Evolutionary conservation across 75 land plant species (phyloP).

Genomic region (Sequoia sempervirens): DNA sequence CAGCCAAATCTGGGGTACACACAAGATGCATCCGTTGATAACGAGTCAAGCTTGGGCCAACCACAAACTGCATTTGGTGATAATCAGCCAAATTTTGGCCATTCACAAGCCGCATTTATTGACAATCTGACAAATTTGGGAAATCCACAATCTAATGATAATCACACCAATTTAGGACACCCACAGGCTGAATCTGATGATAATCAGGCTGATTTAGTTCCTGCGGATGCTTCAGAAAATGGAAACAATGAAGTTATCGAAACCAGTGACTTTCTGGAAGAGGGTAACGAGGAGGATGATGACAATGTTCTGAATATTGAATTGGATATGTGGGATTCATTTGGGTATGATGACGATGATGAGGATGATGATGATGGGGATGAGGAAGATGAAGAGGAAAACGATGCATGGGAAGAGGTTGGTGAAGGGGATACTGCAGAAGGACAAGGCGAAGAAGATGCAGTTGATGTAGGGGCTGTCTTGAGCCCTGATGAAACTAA

Average conservation of each 20-base stretch:
- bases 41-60: not conserved
- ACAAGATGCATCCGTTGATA: not conserved
- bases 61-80: not conserved
- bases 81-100: not conserved
- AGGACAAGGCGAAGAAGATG: constrained; percentile 6
- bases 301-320: constrained; percentile 11
- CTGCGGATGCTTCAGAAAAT: not conserved
- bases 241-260: constrained; percentile 29
- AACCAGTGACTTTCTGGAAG: constrained; percentile 18
- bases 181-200: not conserved
- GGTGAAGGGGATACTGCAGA: not conserved
- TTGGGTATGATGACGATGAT: constrained; percentile 6
- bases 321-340: constrained; percentile 9
- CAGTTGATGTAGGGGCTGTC: not conserved
- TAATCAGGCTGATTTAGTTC: not conserved
- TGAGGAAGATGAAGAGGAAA: constrained; percentile 4
- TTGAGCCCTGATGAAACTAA: not conserved
- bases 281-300: not conserved
- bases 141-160: not conserved
- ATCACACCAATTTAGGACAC: not conserved
- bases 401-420: constrained; percentile 27
- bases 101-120: not conserved
- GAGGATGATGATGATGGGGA: constrained; percentile 2
- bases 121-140: not conserved
- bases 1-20: not conserved